Conservation (phyloP, 2,329 filamentous ascomycete species). For the Catunica adiposa region DNA sequence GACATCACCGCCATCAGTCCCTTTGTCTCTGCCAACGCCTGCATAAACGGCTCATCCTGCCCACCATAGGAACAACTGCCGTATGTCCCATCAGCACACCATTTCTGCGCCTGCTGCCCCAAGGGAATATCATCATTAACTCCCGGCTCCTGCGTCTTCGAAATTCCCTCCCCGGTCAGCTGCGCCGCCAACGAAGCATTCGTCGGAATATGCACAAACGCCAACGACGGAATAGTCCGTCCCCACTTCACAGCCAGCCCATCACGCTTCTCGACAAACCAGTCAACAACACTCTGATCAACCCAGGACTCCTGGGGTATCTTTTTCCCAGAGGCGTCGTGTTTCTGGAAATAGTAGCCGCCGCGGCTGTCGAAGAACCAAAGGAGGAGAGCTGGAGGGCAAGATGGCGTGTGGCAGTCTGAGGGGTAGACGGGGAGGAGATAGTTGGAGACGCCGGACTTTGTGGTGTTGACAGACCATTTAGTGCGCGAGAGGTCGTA, state of each 20-base stretch:
- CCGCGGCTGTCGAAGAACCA: slow-evolving; percentile 63
- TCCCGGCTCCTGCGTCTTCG: slow-evolving; percentile 23
- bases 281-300: slow-evolving; percentile 1
- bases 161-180: slow-evolving; percentile 15
- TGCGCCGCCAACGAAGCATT: slow-evolving; percentile 18
- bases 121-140: slow-evolving; percentile 19
- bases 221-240: slow-evolving; percentile 27
- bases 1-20: slow-evolving; percentile 33
- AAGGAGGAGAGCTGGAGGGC: slow-evolving; percentile 32
- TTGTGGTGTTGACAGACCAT: background rate
- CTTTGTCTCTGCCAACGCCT: slow-evolving; percentile 29
- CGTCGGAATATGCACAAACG: slow-evolving; percentile 33
- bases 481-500: slow-evolving; percentile 15
- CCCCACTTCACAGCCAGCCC: background rate
- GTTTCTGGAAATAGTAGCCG: slow-evolving; percentile 21
- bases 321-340: background rate
- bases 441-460: slow-evolving; percentile 29
- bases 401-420: slow-evolving; percentile 17
- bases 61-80: slow-evolving; percentile 2
- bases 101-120: slow-evolving; percentile 16
- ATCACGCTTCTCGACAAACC: slow-evolving; percentile 1
- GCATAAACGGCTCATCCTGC: slow-evolving; percentile 35
- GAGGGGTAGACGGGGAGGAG: slow-evolving; percentile 28
- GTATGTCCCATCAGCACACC: slow-evolving; percentile 18
- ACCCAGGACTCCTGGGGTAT: slow-evolving; percentile 6